Evolutionary conservation across 1,284 basidiomycete genomes (phyloP).

Genomic region (Ganoderma resinaceum): DNA sequence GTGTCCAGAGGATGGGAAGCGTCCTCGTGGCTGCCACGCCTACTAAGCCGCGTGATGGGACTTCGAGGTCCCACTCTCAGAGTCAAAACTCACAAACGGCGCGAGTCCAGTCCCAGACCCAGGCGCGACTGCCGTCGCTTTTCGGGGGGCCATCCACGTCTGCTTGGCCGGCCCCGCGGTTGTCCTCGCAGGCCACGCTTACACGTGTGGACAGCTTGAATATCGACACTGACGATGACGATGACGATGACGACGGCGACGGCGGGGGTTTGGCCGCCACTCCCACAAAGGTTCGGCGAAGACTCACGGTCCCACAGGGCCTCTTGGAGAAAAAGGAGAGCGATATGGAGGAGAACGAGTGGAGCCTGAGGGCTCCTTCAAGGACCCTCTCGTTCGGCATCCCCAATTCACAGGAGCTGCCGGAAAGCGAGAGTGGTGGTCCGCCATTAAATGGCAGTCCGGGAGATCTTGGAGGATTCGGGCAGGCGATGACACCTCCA

Average conservation of each 20-base stretch:
- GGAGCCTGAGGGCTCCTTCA: slow-evolving; percentile 48
- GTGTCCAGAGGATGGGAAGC: slow-evolving; percentile 42
- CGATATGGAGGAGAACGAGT: slow-evolving; percentile 41
- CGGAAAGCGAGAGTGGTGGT: slow-evolving; percentile 15
- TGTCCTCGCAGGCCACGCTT: slow-evolving; percentile 4
- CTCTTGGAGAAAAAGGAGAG: slow-evolving; percentile 1
- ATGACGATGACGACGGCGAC: slow-evolving; percentile 22
- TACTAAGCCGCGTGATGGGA: slow-evolving; percentile 44
- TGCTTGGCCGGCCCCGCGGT: neutral
- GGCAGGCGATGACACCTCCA: neutral
- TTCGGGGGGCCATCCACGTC: slow-evolving; percentile 3
- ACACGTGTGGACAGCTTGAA: slow-evolving; percentile 18
- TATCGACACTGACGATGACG: slow-evolving; percentile 22
- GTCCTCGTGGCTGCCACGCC: slow-evolving; percentile 69
- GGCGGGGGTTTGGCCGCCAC: slow-evolving; percentile 17
- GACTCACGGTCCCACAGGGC: neutral
- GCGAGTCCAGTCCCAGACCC: slow-evolving; percentile 9
- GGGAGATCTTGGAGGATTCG: slow-evolving; percentile 25
- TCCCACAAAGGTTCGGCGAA: slow-evolving; percentile 19
- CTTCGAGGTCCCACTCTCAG: slow-evolving; percentile 18
- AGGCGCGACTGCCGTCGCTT: slow-evolving; percentile 9
- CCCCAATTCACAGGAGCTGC: slow-evolving; percentile 22
- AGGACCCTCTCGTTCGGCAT: slow-evolving; percentile 43
- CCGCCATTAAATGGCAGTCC: slow-evolving; percentile 26
- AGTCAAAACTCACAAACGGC: slow-evolving; percentile 21